Conservation (phyloP, 139 green algal genomes). For the Haematococcus sp. region DNA sequence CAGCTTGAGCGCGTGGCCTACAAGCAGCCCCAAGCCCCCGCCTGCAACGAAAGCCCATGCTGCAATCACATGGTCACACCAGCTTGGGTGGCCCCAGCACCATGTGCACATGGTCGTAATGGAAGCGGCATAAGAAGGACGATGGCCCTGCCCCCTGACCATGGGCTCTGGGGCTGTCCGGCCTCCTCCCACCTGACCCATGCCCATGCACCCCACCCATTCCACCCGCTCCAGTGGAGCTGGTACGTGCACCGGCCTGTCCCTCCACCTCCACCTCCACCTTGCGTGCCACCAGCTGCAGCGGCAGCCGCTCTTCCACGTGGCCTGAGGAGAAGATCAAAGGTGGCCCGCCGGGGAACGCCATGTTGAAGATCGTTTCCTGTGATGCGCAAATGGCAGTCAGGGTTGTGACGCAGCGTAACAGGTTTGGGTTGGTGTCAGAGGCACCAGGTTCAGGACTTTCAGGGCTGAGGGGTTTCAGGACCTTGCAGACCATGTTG, state of each 20-base stretch:
- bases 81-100: slow-evolving; percentile 1
- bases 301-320: background rate
- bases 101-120: slow-evolving; percentile 9
- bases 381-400: too few relatives aligned
- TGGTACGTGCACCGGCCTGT: background rate
- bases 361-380: slow-evolving; percentile 7
- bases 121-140: slow-evolving; percentile 2
- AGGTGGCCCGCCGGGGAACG: background rate
- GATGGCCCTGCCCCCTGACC: too few relatives aligned
- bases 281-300: background rate
- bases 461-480: too few relatives aligned
- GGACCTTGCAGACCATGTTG: too few relatives aligned
- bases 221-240: too few relatives aligned
- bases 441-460: too few relatives aligned
- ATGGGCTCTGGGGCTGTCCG: background rate
- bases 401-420: too few relatives aligned
- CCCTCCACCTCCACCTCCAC: background rate
- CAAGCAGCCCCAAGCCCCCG: too few relatives aligned
- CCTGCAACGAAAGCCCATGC: too few relatives aligned
- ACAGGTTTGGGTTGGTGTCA: too few relatives aligned
- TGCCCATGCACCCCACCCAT: too few relatives aligned
- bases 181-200: background rate
- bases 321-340: slow-evolving; percentile 1
- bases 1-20: too few relatives aligned
- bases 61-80: background rate